Evolutionary conservation across 176 grass and related monocot genomes (phyloP), one percentile per base, ranked within the genome.

Genomic region (Rhynchospora breviuscula): DNA sequence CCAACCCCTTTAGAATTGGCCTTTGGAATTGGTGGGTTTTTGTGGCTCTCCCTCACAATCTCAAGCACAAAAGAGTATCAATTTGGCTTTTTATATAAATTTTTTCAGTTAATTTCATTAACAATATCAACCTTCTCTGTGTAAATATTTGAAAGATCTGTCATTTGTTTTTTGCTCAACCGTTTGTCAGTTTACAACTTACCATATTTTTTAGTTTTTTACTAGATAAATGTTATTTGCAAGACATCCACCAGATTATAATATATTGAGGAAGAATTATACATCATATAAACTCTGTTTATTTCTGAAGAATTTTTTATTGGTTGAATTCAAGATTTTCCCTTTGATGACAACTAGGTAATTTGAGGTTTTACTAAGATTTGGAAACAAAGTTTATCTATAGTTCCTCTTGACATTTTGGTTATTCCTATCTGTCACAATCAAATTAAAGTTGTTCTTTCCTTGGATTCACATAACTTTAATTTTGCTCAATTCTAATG

Each of bases 21-120:
- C 91, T 93, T 83, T 99, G 96, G 96, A 99, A 95, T 85, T 99
- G 96, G 96, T 94, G 15, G 59, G 79, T 81, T 21, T 21, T 5
- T 49, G 45, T 14, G 10, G 47, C 46, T 15, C 29, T 9, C 8
- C 35, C 1, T 31, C 15, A 45, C 35, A 21, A 13, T 81, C 62
- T 31, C 43, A 10, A 18, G 6, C 61, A 65, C 61, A 61, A 72
- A 79, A 47, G 19, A 53, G n/a, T n/a, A 21, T 35, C 67, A 43
- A 61, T 67, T 17, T 18, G 40, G 44, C 44, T 18, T 69, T 40
- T 21, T 25, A 80, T 25, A 76, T 1, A 40, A n/a, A n/a, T n/a
- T 17, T 57, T n/a, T 18, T 40, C n/a, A 74, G 68, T 61, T 59
- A 82, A 72, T 0, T 62, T 73, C 23, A 3, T 46, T 81, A 77